phyloP scores from a whole-genome alignment of 331 rosid genomes.

The Quercus tomentella region DNA sequence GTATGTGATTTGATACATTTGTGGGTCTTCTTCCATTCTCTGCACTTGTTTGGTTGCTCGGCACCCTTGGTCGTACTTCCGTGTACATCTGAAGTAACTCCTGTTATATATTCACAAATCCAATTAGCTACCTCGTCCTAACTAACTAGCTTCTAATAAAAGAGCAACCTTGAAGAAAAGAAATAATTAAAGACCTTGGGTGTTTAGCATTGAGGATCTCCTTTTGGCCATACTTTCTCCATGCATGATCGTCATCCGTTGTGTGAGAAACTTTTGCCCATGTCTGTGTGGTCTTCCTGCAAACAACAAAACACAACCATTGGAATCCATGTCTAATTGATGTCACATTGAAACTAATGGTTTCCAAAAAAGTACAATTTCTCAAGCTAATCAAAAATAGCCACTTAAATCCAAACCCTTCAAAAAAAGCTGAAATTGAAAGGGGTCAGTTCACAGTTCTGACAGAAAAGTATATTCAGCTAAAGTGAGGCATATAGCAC shows the following conservation, averaged over 20 bases:
- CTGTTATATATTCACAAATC: slow-evolving; percentile 28
- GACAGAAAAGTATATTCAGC: neutral
- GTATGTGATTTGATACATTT: slow-evolving; percentile 47
- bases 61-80: slow-evolving; percentile 67
- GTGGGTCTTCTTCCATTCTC: slow-evolving; percentile 38
- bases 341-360: too few species aligned
- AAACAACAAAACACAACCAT: neutral
- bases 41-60: slow-evolving; percentile 70
- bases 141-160: neutral
- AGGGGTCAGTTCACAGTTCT: neutral
- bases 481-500: neutral
- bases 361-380: neutral
- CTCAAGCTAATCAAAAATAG: neutral
- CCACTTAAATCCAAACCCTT: neutral
- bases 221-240: slow-evolving; percentile 97
- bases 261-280: slow-evolving; percentile 15
- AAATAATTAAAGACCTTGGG: slow-evolving; percentile 54
- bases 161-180: too few species aligned
- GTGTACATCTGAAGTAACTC: slow-evolving; percentile 71
- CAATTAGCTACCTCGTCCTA: neutral
- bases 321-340: too few species aligned
- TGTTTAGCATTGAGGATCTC: slow-evolving; percentile 57
- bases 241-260: slow-evolving; percentile 49
- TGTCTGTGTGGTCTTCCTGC: slow-evolving; percentile 54
- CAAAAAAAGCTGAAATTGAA: neutral